Evolutionary conservation across 2,329 filamentous ascomycete species (phyloP).

Genomic region (Curvularia hawaiiensis): DNA sequence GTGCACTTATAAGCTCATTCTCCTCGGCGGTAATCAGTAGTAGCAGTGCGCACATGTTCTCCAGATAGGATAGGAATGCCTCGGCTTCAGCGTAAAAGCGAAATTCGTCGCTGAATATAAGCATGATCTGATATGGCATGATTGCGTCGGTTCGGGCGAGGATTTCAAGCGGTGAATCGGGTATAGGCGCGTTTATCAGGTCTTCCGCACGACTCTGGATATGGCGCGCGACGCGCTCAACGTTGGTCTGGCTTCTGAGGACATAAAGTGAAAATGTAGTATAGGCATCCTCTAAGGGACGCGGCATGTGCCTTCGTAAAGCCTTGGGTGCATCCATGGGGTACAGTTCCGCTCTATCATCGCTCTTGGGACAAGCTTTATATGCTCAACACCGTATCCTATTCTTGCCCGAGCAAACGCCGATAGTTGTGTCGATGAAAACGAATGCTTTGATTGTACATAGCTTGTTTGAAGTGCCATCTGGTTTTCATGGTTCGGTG

Average conservation of each 20-base stretch:
- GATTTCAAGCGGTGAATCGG: conserved; percentile 24
- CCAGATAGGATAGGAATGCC: conserved; percentile 23
- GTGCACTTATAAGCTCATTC: conserved; percentile 20
- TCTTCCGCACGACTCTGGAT: conserved; percentile 55
- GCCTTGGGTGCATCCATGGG: conserved; percentile 59
- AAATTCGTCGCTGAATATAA: conserved; percentile 34
- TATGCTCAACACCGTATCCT: conserved; percentile 33
- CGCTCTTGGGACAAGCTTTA: conserved; percentile 33
- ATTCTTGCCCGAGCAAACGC: conserved; percentile 30
- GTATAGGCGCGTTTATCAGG: conserved; percentile 41
- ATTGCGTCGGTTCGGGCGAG: conserved; percentile 38
- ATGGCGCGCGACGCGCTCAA: conserved; percentile 55
- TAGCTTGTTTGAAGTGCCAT: background rate
- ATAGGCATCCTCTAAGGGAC: conserved; percentile 59
- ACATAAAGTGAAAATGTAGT: conserved; percentile 60
- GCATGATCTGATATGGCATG: conserved; percentile 38
- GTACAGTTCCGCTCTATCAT: conserved; percentile 59
- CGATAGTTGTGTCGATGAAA: conserved; percentile 23
- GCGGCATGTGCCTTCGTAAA: conserved; percentile 61
- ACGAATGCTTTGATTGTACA: conserved; percentile 3
- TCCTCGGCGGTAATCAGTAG: conserved; percentile 17
- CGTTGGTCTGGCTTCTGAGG: conserved; percentile 56
- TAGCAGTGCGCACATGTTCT: conserved; percentile 13
- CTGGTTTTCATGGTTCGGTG: conserved; percentile 3
- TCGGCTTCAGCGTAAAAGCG: conserved; percentile 27